Evolutionary conservation across 805 yeast species (phyloP).

Genomic region (Kodamaea restingae): DNA sequence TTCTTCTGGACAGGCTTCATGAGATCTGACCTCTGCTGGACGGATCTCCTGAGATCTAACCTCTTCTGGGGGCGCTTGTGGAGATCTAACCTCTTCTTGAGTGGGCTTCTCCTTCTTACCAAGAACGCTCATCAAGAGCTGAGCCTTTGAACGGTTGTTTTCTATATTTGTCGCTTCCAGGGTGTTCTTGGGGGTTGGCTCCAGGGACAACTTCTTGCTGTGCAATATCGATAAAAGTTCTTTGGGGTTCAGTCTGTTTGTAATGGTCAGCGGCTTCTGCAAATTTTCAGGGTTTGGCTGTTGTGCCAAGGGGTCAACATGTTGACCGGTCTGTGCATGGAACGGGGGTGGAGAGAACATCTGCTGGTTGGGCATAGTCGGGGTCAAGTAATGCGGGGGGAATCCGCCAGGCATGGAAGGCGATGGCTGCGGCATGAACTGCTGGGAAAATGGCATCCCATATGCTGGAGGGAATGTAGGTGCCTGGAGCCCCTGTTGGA

Average conservation of each 20-base stretch:
- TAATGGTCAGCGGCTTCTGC: constrained; percentile 25
- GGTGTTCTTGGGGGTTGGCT: constrained; percentile 6
- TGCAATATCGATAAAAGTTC: constrained; percentile 44
- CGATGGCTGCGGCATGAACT: constrained; percentile 4
- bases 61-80: too few species aligned
- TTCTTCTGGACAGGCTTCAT: too few species aligned
- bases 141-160: constrained; percentile 29
- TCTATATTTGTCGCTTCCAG: constrained; percentile 15
- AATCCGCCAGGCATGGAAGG: background rate
- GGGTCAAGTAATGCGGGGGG: constrained; percentile 4
- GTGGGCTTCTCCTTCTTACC: constrained; percentile 15
- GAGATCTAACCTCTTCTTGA: background rate
- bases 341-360: constrained; percentile 5
- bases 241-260: constrained; percentile 34
- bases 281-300: constrained; percentile 38
- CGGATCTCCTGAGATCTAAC: too few species aligned
- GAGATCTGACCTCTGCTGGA: too few species aligned
- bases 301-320: constrained; percentile 10
- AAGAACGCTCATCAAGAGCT: constrained; percentile 27
- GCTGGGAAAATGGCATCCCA: constrained; percentile 9
- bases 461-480: constrained; percentile 10
- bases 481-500: constrained; percentile 6
- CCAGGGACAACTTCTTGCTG: constrained; percentile 12
- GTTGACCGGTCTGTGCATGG: constrained; percentile 2
- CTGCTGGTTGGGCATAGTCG: constrained; percentile 5